Evolutionary conservation across 768 basidiomycete genomes (phyloP), one percentile per base, ranked within the genome.

Genomic region (Leucocoprinus sp.): DNA sequence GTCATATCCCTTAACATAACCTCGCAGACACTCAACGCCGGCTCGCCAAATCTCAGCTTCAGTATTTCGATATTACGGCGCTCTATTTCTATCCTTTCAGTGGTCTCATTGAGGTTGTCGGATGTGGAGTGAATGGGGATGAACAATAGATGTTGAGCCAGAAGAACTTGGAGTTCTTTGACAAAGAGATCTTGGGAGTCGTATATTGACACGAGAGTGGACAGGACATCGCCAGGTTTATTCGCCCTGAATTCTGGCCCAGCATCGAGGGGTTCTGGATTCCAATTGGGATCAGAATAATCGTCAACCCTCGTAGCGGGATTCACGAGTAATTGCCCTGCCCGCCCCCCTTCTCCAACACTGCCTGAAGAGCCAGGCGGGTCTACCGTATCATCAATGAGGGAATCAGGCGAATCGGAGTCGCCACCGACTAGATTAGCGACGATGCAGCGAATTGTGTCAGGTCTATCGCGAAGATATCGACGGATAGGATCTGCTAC

Each of bases 1-100:
- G 90, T 85, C 80, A 98, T 87, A 60, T 99, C 96, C 57, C 82
- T 88, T 58, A 98, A 67, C 96, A 99, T 98, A 44, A 99, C 93
- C 59, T 98, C 95, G 68, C 93, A 97, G 4, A 92, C 87, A 60
- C 96, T 92, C 45, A 99, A 64, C 2, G 92, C 82, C 1, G 82
- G 73, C 56, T 98, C 96, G 17, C 96, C 96, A 56, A 99, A 99
- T 2, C 96, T 84, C 45, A 93, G 76, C 67, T 98, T 98, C 50
- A 99, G 66, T 34, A 93, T 88, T 61, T 96, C 93, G 49, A 98
- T 80, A 55, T 90, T 96, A 18, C 85, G 76, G 15, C 93, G 80
- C 92, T 98, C 55, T 8, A 37, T 28, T 28, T 22, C 47, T 1
- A 43, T 36, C 34, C 42, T 51, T 8, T 52, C 46, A n/a, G 45